Evolutionary conservation across 768 basidiomycete genomes (phyloP).

Genomic region (Mrakia frigida): DNA sequence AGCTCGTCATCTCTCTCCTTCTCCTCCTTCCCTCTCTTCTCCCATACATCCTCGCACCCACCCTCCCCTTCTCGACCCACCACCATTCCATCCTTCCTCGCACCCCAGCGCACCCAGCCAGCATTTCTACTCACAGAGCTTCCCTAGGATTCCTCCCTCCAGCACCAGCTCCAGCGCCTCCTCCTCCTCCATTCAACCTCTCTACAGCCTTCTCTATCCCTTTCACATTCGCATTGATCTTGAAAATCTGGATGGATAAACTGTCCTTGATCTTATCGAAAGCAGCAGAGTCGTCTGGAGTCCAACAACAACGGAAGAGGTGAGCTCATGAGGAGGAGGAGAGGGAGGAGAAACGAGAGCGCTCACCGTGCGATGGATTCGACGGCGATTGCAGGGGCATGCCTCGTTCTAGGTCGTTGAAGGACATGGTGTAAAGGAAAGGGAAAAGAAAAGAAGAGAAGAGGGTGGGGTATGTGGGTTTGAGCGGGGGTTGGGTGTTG

Average conservation of each 20-base stretch:
- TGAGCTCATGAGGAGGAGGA: not conserved
- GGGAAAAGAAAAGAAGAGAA: too few species aligned
- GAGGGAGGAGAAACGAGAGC: not conserved
- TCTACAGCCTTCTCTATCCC: slow-evolving; percentile 95
- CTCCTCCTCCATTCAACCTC: slow-evolving; percentile 63
- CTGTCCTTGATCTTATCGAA: slow-evolving; percentile 60
- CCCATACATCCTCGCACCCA: too few species aligned
- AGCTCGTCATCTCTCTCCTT: too few species aligned
- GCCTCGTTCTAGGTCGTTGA: slow-evolving; percentile 26
- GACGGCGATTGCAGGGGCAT: slow-evolving; percentile 11
- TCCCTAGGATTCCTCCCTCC: slow-evolving; percentile 15
- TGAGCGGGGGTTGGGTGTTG: not conserved
- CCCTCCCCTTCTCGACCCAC: too few species aligned
- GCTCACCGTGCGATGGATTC: slow-evolving; percentile 9
- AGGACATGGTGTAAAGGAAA: slow-evolving; percentile 6
- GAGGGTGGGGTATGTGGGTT: not conserved
- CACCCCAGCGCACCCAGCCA: too few species aligned
- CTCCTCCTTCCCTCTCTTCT: too few species aligned
- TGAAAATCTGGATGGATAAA: slow-evolving; percentile 79
- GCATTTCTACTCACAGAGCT: slow-evolving; percentile 12
- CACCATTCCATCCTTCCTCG: too few species aligned
- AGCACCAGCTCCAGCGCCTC: slow-evolving; percentile 44
- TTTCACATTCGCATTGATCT: slow-evolving; percentile 96
- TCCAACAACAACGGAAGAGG: not conserved
- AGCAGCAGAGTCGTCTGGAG: slow-evolving; percentile 56